Conservation (phyloP, 73 alveolate species). For the Paramecium octaurelia region DNA sequence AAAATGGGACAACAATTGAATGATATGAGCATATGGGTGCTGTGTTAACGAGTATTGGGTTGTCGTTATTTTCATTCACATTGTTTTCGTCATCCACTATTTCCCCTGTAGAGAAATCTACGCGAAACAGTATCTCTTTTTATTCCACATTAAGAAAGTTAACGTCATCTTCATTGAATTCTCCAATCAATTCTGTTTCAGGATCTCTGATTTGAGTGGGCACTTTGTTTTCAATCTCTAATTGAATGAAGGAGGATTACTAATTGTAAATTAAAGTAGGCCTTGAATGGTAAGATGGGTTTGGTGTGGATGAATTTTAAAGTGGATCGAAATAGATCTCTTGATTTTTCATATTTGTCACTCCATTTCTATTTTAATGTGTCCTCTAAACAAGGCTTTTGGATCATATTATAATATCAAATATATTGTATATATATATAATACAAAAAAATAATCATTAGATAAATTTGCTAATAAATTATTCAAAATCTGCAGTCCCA, state of each 20-base stretch:
- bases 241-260: not conserved
- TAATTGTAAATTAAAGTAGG: constrained; percentile 23
- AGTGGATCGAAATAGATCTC: constrained; percentile 1
- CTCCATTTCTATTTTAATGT: not conserved
- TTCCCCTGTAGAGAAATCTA: not conserved
- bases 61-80: not conserved
- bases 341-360: not conserved
- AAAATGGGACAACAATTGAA: constrained; percentile 36
- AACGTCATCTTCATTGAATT: not conserved
- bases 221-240: constrained; percentile 31
- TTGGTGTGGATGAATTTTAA: constrained; percentile 1
- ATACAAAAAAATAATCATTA: not conserved
- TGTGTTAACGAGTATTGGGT: not conserved
- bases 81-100: not conserved
- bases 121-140: not conserved
- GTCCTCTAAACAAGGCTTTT: not conserved
- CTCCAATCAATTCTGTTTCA: constrained; percentile 14
- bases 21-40: constrained; percentile 35
- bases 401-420: not conserved
- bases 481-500: not conserved
- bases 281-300: not conserved
- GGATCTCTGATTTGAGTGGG: constrained; percentile 27
- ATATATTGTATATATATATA: not conserved
- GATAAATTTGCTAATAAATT: not conserved
- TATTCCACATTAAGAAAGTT: not conserved